phyloP scores from a whole-genome alignment of 1,284 basidiomycete species.

The Inonotus obliquus region DNA sequence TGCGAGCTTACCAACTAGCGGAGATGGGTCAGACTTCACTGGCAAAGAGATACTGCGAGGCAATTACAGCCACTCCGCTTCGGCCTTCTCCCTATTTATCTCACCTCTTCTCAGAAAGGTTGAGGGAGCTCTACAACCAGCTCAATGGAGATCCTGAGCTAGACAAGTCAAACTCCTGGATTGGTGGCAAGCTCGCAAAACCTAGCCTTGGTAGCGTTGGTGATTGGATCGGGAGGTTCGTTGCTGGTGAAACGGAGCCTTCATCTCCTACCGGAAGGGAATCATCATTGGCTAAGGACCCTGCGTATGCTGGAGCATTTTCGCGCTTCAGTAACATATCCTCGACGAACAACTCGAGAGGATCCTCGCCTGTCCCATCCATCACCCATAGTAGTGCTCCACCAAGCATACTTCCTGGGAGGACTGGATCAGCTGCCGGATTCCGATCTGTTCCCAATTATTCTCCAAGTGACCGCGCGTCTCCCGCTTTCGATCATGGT shows the following conservation, averaged over 20 bases:
- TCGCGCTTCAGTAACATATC: constrained; percentile 94
- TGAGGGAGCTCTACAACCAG: constrained; percentile 81
- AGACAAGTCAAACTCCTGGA: constrained; percentile 77
- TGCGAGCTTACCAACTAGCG: constrained; percentile 74
- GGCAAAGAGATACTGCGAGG: constrained; percentile 88
- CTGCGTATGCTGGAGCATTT: constrained; percentile 75
- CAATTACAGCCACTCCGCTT: constrained; percentile 68
- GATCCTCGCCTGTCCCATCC: constrained; percentile 67
- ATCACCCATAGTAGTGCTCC: constrained; percentile 41
- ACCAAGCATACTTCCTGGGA: constrained; percentile 38
- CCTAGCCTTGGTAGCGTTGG: constrained; percentile 92
- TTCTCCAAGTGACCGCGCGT: constrained; percentile 58
- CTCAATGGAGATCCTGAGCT: constrained; percentile 72
- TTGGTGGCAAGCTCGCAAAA: constrained; percentile 74
- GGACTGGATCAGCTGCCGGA: constrained; percentile 66
- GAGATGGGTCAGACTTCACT: constrained; percentile 74
- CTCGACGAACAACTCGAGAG: constrained; percentile 65
- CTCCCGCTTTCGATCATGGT: constrained; percentile 71
- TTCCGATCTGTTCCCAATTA: constrained; percentile 40
- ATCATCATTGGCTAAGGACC: constrained; percentile 37
- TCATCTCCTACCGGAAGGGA: constrained; percentile 37
- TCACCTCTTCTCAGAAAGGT: constrained; percentile 62
- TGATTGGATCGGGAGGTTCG: constrained; percentile 94
- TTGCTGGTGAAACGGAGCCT: constrained; percentile 80
- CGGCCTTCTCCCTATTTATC: constrained; percentile 70